Evolutionary conservation across 148 eudicot genomes (phyloP).

Genomic region (Selenicereus undatus): DNA sequence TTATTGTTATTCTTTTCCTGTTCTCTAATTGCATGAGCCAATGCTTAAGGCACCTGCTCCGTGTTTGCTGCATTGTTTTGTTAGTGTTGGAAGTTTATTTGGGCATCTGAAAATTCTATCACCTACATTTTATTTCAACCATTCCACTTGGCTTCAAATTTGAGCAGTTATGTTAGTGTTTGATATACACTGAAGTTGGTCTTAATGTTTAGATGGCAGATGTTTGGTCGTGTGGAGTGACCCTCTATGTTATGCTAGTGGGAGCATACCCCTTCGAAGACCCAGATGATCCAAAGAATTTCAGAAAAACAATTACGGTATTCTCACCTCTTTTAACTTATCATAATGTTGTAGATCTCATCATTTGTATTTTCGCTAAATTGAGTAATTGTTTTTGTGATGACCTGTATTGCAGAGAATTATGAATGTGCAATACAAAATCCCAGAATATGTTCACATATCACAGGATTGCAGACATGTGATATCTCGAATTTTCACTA

Average conservation of each 20-base stretch:
- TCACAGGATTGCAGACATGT: slow-evolving; percentile 70
- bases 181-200: background rate
- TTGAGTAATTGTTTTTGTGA: background rate
- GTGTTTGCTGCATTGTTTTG: background rate
- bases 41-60: background rate
- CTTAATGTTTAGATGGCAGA: slow-evolving; percentile 60
- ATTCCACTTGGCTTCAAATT: background rate
- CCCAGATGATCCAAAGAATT: slow-evolving; percentile 70
- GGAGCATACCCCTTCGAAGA: slow-evolving; percentile 91
- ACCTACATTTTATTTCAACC: too few species aligned
- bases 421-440: slow-evolving; percentile 64
- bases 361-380: background rate
- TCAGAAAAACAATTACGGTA: slow-evolving; percentile 72
- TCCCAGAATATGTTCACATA: slow-evolving; percentile 82
- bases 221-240: slow-evolving; percentile 94
- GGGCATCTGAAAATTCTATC: too few species aligned
- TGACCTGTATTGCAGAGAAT: slow-evolving; percentile 49
- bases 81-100: too few species aligned
- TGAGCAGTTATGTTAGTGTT: background rate
- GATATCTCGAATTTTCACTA: slow-evolving; percentile 63
- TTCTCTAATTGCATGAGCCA: background rate
- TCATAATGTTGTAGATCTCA: background rate
- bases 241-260: slow-evolving; percentile 81
- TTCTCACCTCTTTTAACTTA: background rate
- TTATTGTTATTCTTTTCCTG: background rate